Percentiles rank a stretch among this genome's conserved stretches.
phyloP scores from a whole-genome alignment of 1,139 yeast species.

The Candida anutae region DNA sequence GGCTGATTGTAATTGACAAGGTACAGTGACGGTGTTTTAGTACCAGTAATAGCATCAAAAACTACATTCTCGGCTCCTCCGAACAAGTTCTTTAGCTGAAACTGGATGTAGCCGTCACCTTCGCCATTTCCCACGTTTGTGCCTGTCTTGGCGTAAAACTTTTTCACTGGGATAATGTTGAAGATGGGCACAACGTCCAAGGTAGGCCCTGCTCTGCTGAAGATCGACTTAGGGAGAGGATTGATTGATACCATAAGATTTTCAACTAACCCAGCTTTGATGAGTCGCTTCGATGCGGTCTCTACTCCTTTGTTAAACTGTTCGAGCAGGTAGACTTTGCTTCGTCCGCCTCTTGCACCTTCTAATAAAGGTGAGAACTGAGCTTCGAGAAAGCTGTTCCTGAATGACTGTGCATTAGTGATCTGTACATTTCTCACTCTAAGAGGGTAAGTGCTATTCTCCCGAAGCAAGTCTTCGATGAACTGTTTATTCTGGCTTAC shows the following conservation, averaged over 20 bases:
- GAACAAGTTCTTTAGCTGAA: slow-evolving; percentile 68
- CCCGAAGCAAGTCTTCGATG: slow-evolving; percentile 34
- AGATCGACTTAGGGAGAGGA: slow-evolving; percentile 23
- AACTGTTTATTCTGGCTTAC: slow-evolving; percentile 31
- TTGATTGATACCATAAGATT: slow-evolving; percentile 33
- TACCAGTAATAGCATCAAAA: slow-evolving; percentile 73
- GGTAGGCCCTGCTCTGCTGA: slow-evolving; percentile 9
- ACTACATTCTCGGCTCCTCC: slow-evolving; percentile 83
- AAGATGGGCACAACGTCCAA: slow-evolving; percentile 50
- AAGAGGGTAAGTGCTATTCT: slow-evolving; percentile 38
- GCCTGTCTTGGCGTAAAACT: slow-evolving; percentile 78
- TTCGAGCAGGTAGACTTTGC: slow-evolving; percentile 23
- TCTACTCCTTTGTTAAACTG: slow-evolving; percentile 35
- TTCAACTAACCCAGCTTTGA: slow-evolving; percentile 37
- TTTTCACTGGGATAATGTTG: slow-evolving; percentile 52
- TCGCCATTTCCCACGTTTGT: slow-evolving; percentile 92
- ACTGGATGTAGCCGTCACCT: slow-evolving; percentile 83
- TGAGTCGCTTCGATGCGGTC: slow-evolving; percentile 32
- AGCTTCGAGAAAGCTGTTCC: slow-evolving; percentile 42
- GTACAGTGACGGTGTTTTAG: slow-evolving; percentile 72
- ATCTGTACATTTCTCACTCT: slow-evolving; percentile 43
- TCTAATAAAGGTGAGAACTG: slow-evolving; percentile 51
- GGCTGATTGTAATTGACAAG: slow-evolving; percentile 61
- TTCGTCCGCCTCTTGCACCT: slow-evolving; percentile 8
- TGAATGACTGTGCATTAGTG: slow-evolving; percentile 44